Base-by-base conservation (phyloP, 495 filamentous ascomycete species). In the Penicillium bovifimosum region DNA sequence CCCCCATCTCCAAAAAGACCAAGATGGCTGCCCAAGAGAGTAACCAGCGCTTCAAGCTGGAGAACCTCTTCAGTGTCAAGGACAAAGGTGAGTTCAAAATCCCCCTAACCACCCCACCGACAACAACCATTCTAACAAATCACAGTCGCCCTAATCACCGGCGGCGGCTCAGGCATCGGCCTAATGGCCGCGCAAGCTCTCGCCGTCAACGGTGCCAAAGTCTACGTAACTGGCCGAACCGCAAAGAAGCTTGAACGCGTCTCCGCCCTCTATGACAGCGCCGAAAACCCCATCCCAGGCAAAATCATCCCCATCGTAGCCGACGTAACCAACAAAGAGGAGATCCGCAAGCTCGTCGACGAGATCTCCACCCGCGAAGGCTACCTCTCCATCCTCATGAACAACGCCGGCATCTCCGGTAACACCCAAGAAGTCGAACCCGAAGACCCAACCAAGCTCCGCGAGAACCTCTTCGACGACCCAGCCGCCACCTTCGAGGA, bases 201-300 rank as follows among this genome's bases (percentile, higher is more conserved):
- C 0, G 80, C 80, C 5, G 78, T 80, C 39, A 85, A 84, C 57
- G 81, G 81, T 6, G 78, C 74, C 6, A 76, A 76, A 58, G 76
- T 80, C 26, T 84, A 85, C 70, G 81, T 85, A 50, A 75, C 78
- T 9, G 80, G 79, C n/a, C 73, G 78, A 16, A 80, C 75, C 5
- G 58, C 64, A 40, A 75, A 81, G 51, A 83, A 83, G 59, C 73
- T 84, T 6, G 68, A 82, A 4, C 69, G 59, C 0, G 82, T 82
- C 0, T 74, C 69, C 8, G 62, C 76, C 36, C 61, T 71, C 2
- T 69, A 69, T 52, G 64, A 65, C 31, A 69, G 79, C 54, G 20
- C 20, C 20, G 59, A 69, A 33, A 78, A 34, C 32, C 2, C 79
- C 36, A 47, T 66, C 0, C 20, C 20, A 4, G 80, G 81, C 10